These are phyloP conservation scores for Calendula officinalis DNA, from an alignment of 129 eudicot species.

Conservation along the genomic window DNA sequence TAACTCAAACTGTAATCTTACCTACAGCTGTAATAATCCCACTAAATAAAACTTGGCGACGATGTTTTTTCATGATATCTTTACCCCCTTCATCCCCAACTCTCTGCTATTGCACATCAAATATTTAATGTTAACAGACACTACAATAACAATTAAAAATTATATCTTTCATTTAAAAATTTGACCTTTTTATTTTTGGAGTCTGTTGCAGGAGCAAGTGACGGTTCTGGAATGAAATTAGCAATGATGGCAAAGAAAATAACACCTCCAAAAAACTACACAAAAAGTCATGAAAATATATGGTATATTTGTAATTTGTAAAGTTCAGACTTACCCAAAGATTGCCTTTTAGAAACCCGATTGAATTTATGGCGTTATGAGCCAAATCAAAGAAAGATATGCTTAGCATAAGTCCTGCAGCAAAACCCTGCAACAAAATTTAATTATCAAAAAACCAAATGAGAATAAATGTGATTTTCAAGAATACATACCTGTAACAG, in stretches of 20 bases:
- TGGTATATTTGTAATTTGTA: conserved; percentile 2
- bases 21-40: conserved; percentile 97
- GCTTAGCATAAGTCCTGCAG: conserved; percentile 99
- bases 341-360: conserved; percentile 93
- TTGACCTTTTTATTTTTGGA: conserved; percentile 70
- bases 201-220: conserved; percentile 67
- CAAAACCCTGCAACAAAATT: conserved; percentile 69
- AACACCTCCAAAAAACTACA: conserved; percentile 96
- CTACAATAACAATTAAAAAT: conserved; percentile 2
- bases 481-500: conserved; percentile 66
- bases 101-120: conserved; percentile 52
- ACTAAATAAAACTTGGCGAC: conserved; percentile 95
- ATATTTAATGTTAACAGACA: neutral
- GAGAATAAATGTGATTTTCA: neutral
- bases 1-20: conserved; percentile 26
- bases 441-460: neutral
- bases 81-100: conserved; percentile 63
- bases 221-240: conserved; percentile 95
- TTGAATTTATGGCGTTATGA: conserved; percentile 90
- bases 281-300: conserved; percentile 1
- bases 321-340: conserved; percentile 57
- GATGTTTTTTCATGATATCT: conserved; percentile 89
- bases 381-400: conserved; percentile 97
- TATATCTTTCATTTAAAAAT: neutral
- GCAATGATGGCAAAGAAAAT: conserved; percentile 84